Base-by-base conservation (phyloP, 2,329 filamentous ascomycete genomes). In the Aspergillus vadensis region DNA sequence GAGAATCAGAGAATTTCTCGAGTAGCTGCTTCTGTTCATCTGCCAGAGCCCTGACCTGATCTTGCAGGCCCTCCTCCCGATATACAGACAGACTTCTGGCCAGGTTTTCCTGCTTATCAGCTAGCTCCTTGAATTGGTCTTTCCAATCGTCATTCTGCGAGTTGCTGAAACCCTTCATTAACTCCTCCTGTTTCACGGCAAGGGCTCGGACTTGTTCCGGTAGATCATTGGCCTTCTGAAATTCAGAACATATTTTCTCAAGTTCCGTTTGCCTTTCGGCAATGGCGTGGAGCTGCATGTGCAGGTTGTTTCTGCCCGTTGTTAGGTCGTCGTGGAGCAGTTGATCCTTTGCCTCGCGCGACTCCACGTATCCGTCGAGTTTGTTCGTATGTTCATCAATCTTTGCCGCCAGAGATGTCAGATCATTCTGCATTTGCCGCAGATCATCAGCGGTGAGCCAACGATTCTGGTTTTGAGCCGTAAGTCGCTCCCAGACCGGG, bases 381-480 rank as follows among this genome's bases (percentile, higher is more conserved):
- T 17, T 51, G 38, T 47, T 15, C 21, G 48, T 38, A 41, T 51
- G 55, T 21, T 57, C 55, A 8, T 49, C 54, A 17, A 61, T 53
- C 17, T 60, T 60, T 47, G 41, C 36, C 30, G 21, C 41, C 23
- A 66, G 55, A 12, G 53, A 39, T 15, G 52, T 27, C 25, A 63
- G 36, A 39, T 55, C 51, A 5, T 54, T 17, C 38, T 50, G 51
- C 7, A 67, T 30, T 50, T 49, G 43, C 4, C 25, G 36, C 30
- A 68, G 39, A 7, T 59, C 60, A 25, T 63, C 60, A 32, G 43
- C 27, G 19, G n/a, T 60, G 27, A 59, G 51, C 50, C 51, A 52
- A 12, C 39, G 25, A 10, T 21, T 30, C 6, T 58, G 57, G 15
- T 9, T 25, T 41, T 52, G 48, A 10, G 41, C 25, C 2, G 19